phyloP scores from a whole-genome alignment of 768 basidiomycete genomes.

The Neoboletus magnificus region DNA sequence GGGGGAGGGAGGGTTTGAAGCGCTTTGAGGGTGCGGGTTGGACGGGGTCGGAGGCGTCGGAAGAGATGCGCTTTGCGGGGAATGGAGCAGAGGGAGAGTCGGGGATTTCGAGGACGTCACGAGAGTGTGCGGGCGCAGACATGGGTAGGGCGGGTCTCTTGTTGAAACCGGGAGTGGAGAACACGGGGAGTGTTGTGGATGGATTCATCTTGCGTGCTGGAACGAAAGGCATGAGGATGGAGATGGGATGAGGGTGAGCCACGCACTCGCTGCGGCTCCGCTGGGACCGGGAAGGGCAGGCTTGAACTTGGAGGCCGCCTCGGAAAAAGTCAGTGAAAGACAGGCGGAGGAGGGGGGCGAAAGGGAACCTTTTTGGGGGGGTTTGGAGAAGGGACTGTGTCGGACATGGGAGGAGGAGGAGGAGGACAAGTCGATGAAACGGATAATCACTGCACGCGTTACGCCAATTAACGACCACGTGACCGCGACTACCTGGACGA shows the following conservation, averaged over 20 bases:
- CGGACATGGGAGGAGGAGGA: conserved; percentile 4
- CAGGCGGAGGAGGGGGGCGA: no score
- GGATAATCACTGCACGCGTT: conserved; percentile 13
- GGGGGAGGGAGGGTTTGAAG: conserved; percentile 20
- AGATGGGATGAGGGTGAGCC: background rate
- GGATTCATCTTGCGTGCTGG: conserved; percentile 25
- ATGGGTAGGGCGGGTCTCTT: conserved; percentile 18
- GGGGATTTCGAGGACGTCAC: conserved; percentile 15
- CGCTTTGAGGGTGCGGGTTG: conserved; percentile 29
- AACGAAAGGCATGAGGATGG: conserved; percentile 5
- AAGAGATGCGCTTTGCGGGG: conserved; percentile 32
- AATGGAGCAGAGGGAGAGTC: conserved; percentile 13
- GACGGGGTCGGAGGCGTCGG: conserved; percentile 11
- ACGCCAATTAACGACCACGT: conserved; percentile 17
- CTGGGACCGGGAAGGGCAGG: conserved; percentile 31
- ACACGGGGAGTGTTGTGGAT: conserved; percentile 32
- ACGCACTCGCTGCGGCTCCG: conserved; percentile 9
- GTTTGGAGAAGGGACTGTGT: background rate
- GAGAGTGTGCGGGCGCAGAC: conserved; percentile 4
- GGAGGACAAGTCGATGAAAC: conserved; percentile 1
- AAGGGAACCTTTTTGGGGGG: conserved; percentile 10
- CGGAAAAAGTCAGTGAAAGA: background rate
- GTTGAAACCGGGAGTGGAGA: conserved; percentile 45
- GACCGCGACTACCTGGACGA: conserved; percentile 30
- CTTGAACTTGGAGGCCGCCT: conserved; percentile 43